Evolutionary conservation across 2,329 filamentous ascomycete genomes (phyloP), one percentile per base, ranked within the genome.

Genomic region (Rutstroemia sp.): DNA sequence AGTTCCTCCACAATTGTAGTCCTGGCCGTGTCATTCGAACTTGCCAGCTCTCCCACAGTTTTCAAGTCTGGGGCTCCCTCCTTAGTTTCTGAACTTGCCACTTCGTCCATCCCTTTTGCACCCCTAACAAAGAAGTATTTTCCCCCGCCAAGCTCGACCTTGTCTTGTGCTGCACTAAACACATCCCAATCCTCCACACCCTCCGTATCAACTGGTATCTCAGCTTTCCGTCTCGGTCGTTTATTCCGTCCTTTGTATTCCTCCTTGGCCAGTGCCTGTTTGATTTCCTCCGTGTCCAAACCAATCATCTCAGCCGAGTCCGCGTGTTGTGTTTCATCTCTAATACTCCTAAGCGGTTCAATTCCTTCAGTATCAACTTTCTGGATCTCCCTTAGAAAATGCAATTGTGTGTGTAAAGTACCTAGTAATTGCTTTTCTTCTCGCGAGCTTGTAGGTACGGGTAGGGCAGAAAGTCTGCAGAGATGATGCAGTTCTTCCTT

Each of bases 331-430:
- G 88, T 88, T 74, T 94, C 92, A 69, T 97, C 92, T 53, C 89
- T 83, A 57, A 97, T 86, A 46, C 86, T 86, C 51, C 82, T 78
- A 45, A 99, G 73, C 0, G 94, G 92, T 56, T 83, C 78, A 0
- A 96, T 76, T 3, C 80, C 83, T 0, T 77, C 73, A 0, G 89
- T 92, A 69, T 95, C 81, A 49, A 96, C 86, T 46, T 78, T 75
- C 67, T 95, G 92, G 19, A 97, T 84, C 60, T 90, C 83, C 59
- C 82, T 84, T n/a, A 97, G 91, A 68, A 99, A 99, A 66, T 88
- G 86, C 0, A 99, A 80, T 69, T 99, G 94, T 34, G 87, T 83
- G 52, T 85, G 79, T 2, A 99, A 78, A 1, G 86, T 92, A 21
- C 79, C 69, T 3, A 95, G 78, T 82, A 96, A 89, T 25, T 77